Percentiles rank a stretch among this genome's conserved stretches.
Conservation (phyloP, 2,329 filamentous ascomycete genomes). For the Aspergillus arachidicola region DNA sequence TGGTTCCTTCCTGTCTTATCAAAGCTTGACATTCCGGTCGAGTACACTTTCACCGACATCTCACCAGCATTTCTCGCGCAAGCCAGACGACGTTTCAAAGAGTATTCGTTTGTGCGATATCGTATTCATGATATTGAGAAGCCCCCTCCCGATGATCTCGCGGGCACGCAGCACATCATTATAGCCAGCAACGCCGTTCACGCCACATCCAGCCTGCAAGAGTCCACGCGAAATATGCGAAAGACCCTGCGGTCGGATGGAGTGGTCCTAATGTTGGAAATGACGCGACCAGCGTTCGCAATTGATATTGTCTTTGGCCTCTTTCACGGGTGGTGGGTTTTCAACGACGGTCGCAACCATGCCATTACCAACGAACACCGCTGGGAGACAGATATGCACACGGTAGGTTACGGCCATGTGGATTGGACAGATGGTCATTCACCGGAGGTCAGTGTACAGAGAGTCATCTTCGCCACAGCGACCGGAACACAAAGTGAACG, state of each 20-base stretch:
- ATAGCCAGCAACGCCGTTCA: slow-evolving; percentile 41
- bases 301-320: slow-evolving; percentile 39
- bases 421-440: slow-evolving; percentile 37
- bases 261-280: slow-evolving; percentile 36
- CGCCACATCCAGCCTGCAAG: slow-evolving; percentile 34
- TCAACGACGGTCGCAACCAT: slow-evolving; percentile 40
- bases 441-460: slow-evolving; percentile 26
- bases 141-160: slow-evolving; percentile 20
- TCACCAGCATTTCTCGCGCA: slow-evolving; percentile 38
- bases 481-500: slow-evolving; percentile 15
- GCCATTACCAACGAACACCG: slow-evolving; percentile 24
- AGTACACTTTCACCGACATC: slow-evolving; percentile 47
- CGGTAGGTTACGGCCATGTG: slow-evolving; percentile 35
- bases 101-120: slow-evolving; percentile 30
- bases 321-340: slow-evolving; percentile 44
- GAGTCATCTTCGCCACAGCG: slow-evolving; percentile 28
- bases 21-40: slow-evolving; percentile 29
- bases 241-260: slow-evolving; percentile 32
- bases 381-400: slow-evolving; percentile 32
- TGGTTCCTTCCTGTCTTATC: slow-evolving; percentile 31
- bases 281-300: slow-evolving; percentile 31
- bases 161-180: slow-evolving; percentile 33
- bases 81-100: slow-evolving; percentile 33
- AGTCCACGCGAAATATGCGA: slow-evolving; percentile 29
- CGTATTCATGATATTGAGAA: slow-evolving; percentile 35